Evolutionary conservation across 2,329 filamentous ascomycete species (phyloP).

Genomic region (Arachnopeziza araneosa): DNA sequence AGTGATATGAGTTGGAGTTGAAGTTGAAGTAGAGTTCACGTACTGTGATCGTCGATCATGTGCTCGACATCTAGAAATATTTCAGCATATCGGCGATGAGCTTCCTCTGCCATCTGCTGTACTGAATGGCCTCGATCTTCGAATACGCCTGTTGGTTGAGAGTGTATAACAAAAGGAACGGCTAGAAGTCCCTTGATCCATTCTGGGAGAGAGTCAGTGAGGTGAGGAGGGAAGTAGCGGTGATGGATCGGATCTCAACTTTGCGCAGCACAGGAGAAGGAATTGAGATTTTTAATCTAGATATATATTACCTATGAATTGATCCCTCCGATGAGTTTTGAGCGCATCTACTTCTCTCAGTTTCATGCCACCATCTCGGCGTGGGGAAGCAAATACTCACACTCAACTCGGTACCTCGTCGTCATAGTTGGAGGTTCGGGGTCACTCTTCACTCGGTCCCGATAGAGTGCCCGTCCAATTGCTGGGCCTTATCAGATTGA

Average conservation of each 20-base stretch:
- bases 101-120: constrained; percentile 68
- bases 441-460: not conserved
- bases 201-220: constrained; percentile 45
- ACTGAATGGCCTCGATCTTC: constrained; percentile 60
- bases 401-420: constrained; percentile 66
- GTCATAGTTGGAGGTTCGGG: constrained; percentile 41
- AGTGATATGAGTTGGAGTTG: not conserved
- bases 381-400: constrained; percentile 37
- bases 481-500: not conserved
- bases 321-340: constrained; percentile 85
- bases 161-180: constrained; percentile 93
- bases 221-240: not conserved
- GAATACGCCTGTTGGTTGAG: constrained; percentile 84
- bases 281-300: not conserved
- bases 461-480: not conserved
- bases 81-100: constrained; percentile 85
- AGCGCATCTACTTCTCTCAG: constrained; percentile 46
- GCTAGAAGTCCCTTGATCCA: constrained; percentile 96
- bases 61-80: constrained; percentile 91
- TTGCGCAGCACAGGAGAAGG: not conserved
- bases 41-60: constrained; percentile 89
- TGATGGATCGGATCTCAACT: not conserved
- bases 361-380: not conserved
- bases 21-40: constrained; percentile 18
- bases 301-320: constrained; percentile 62